Evolutionary conservation across 1,284 basidiomycete genomes (phyloP).

Genomic region (Naganishia sp.): DNA sequence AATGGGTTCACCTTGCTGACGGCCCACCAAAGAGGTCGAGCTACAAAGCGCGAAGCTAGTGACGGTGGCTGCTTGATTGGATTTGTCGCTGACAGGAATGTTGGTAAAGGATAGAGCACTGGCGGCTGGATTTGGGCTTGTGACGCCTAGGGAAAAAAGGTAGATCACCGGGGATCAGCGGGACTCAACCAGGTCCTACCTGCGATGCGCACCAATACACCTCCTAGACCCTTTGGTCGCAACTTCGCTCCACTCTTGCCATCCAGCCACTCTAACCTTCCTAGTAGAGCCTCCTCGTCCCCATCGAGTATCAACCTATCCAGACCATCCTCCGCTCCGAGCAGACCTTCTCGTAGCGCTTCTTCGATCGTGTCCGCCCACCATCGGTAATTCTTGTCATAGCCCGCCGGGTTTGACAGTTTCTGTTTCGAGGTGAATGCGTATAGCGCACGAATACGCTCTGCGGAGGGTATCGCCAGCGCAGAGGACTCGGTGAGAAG

Average conservation of each 20-base stretch:
- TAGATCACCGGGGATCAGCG: conserved; percentile 2
- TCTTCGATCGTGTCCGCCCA: conserved; percentile 73
- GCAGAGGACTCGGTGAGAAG: conserved; percentile 34
- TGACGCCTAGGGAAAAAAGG: conserved; percentile 14
- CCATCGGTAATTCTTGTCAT: conserved; percentile 78
- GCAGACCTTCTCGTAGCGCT: conserved; percentile 63
- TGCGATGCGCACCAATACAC: conserved; percentile 69
- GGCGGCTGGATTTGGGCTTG: conserved; percentile 32
- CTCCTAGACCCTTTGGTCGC: conserved; percentile 76
- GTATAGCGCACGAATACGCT: conserved; percentile 78
- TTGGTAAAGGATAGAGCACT: conserved; percentile 59
- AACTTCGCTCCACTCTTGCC: conserved; percentile 57
- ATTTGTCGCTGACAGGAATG: conserved; percentile 63
- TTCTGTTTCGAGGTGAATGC: conserved; percentile 83
- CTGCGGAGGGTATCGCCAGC: conserved; percentile 50
- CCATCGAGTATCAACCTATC: conserved; percentile 69
- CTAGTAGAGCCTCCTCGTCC: conserved; percentile 60
- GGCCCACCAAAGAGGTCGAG: conserved; percentile 81
- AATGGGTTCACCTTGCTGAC: conserved; percentile 74
- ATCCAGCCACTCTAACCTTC: conserved; percentile 65
- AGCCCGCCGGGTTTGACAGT: conserved; percentile 78
- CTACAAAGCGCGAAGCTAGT: conserved; percentile 70
- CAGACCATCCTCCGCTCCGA: conserved; percentile 49
- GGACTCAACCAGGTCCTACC: conserved; percentile 29
- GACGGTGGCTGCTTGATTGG: conserved; percentile 71